Percentiles rank a stretch among this genome's conserved stretches.
Conservation (phyloP, 2,329 filamentous ascomycete species). For the Aspergillus sp. region DNA sequence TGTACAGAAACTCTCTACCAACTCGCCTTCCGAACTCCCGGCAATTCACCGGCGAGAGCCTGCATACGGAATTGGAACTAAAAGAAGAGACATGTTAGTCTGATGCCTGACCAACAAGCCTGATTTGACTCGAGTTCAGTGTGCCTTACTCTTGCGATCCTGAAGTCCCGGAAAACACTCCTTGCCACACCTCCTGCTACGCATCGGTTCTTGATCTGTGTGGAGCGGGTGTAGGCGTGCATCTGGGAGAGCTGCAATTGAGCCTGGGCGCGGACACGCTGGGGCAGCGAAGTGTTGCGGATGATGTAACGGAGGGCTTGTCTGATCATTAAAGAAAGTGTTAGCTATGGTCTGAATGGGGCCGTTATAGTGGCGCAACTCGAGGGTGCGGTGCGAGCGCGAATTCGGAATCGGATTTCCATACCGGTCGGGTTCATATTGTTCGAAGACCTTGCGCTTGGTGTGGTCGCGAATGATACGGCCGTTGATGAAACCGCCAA, state of each 20-base stretch:
- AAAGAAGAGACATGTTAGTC: slow-evolving; percentile 9
- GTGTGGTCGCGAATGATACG: slow-evolving; percentile 91
- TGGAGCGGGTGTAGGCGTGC: slow-evolving; percentile 92
- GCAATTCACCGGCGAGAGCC: slow-evolving; percentile 80
- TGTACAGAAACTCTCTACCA: slow-evolving; percentile 65
- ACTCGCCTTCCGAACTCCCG: slow-evolving; percentile 93
- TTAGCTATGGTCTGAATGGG: neutral
- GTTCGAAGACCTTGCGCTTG: slow-evolving; percentile 90
- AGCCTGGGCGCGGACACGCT: slow-evolving; percentile 82
- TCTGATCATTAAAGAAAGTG: slow-evolving; percentile 51
- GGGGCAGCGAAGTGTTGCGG: slow-evolving; percentile 84
- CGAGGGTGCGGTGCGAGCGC: slow-evolving; percentile 17
- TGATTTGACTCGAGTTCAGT: too few species aligned
- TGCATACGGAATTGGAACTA: slow-evolving; percentile 93
- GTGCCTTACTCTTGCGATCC: slow-evolving; percentile 78
- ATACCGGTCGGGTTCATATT: slow-evolving; percentile 86
- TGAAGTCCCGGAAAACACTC: slow-evolving; percentile 91
- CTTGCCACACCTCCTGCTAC: slow-evolving; percentile 87
- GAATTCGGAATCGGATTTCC: neutral
- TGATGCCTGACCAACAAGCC: too few species aligned
- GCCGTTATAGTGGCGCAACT: neutral
- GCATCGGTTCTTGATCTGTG: slow-evolving; percentile 93
- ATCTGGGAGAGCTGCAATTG: slow-evolving; percentile 93
- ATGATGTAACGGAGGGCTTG: slow-evolving; percentile 94
- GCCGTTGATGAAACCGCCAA: slow-evolving; percentile 85